Base-by-base conservation (phyloP, 108 stramenopile species). In the Fragilaria crotonensis region DNA sequence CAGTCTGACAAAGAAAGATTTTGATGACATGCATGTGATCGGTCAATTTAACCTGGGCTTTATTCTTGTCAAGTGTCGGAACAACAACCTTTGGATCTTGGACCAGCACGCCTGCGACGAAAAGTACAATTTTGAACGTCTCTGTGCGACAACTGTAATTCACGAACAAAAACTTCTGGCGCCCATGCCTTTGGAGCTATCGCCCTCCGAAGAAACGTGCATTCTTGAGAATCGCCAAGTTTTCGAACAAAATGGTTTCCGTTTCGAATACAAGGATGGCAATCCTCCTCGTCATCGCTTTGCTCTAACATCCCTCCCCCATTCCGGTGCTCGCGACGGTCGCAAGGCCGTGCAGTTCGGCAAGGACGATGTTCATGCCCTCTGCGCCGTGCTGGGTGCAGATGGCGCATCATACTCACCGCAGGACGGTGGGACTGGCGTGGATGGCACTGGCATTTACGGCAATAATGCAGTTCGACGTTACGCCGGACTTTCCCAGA, bases 11-110 rank as follows among this genome's bases (percentile, higher is more conserved):
- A 77, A 84, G 58, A 78, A 79, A 52, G 80, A 88, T 46, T 81
- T 92, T 66, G 55, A 58, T 11, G 36, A 62, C 33, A 92, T 94
- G 94, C 52, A 68, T 3, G 77, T 97, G 25, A 78, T 96, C 33
- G 95, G 95, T 4, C 95, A 98, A 58, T 98, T 96, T 72, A 98
- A 98, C 62, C 78, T 95, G 44, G 95, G 95, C 1, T 98, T 98
- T 56, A 92, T 96, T 36, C 85, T 98, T 18, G 93, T 84, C 27
- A 60, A 62, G 19, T 75, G 89, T 56, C 64, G 72, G 21, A 80
- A 78, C 25, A 68, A 87, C 53, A 74, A 96, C 51, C 81, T 98
- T 2, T 98, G 94, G 88, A 96, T 98, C 26, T 62, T 98, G 28
- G 97, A 96, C 61, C 97, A 98, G 70, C 95, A 98, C 66, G 95